phyloP scores from a whole-genome alignment of 1,139 yeast species.

The Barnettozyma hawaiiensis region DNA sequence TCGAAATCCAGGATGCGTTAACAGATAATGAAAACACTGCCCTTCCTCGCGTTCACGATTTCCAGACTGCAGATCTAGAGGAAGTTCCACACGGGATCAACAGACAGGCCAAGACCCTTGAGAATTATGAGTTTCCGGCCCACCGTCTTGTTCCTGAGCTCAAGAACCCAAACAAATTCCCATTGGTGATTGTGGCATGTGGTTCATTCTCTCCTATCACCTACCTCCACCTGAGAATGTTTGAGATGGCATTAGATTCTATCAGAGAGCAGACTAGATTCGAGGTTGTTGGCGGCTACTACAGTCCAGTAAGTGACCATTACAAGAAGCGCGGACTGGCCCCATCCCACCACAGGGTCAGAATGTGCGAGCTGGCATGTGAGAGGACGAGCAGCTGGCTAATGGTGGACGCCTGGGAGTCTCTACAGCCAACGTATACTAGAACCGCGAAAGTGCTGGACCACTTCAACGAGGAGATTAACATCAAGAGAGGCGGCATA shows the following conservation, averaged over 20 bases:
- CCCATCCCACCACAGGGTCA: constrained; percentile 78
- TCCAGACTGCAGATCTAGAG: constrained; percentile 86
- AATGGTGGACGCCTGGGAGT: constrained; percentile 99
- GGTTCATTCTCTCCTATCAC: constrained; percentile 97
- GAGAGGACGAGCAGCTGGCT: constrained; percentile 96
- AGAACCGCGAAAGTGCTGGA: constrained; percentile 94
- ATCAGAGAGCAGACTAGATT: constrained; percentile 87
- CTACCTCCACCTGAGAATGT: constrained; percentile 90
- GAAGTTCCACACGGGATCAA: constrained; percentile 94
- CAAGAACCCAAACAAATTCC: constrained; percentile 72
- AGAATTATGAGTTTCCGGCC: constrained; percentile 72
- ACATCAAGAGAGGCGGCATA: constrained; percentile 86
- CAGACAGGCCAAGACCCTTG: constrained; percentile 71
- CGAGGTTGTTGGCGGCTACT: constrained; percentile 95
- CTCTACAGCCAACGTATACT: constrained; percentile 83
- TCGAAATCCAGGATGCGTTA: constrained; percentile 17
- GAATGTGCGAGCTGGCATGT: constrained; percentile 98
- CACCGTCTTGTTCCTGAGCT: constrained; percentile 74
- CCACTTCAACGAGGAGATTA: constrained; percentile 93
- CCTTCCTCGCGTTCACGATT: constrained; percentile 47
- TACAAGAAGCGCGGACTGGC: constrained; percentile 94
- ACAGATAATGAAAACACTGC: constrained; percentile 10
- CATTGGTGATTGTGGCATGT: constrained; percentile 92
- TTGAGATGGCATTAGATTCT: constrained; percentile 97
- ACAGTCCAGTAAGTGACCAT: constrained; percentile 94